Percentiles rank a stretch among this genome's conserved stretches.
phyloP scores from a whole-genome alignment of 331 rosid species.

The Malus hybrid region DNA sequence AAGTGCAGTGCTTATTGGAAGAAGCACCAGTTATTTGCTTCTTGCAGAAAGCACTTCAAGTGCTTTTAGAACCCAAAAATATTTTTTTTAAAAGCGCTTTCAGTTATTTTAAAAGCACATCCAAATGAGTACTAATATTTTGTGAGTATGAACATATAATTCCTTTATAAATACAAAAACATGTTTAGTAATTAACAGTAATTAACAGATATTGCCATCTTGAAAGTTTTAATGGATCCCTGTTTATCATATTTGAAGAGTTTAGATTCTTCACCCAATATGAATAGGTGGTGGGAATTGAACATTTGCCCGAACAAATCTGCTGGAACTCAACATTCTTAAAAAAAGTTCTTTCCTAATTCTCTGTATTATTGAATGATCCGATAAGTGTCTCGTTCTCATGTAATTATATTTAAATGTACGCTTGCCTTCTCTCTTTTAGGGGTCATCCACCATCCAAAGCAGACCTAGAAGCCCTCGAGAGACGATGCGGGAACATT shows the following conservation, averaged over 20 bases:
- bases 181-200: background rate
- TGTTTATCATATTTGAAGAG: background rate
- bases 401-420: background rate
- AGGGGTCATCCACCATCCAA: slow-evolving; percentile 60
- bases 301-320: background rate
- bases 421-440: slow-evolving; percentile 8
- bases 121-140: background rate
- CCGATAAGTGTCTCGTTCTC: background rate
- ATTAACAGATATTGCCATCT: background rate
- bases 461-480: slow-evolving; percentile 45
- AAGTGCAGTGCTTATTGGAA: too few species aligned
- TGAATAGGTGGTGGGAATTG: background rate
- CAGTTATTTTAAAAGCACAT: too few species aligned
- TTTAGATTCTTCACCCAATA: background rate
- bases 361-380: background rate
- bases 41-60: too few species aligned
- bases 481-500: slow-evolving; percentile 45
- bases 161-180: background rate
- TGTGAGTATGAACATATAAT: background rate
- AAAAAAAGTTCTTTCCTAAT: background rate
- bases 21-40: too few species aligned
- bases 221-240: background rate
- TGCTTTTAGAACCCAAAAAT: too few species aligned
- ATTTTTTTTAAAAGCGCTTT: too few species aligned
- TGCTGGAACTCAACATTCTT: background rate